A percentile compares a stretch with the other conserved stretches of the same genome.
Evolutionary conservation across 2,329 filamentous ascomycete genomes (phyloP).

Genomic region (Nothomitra cinnamomea): DNA sequence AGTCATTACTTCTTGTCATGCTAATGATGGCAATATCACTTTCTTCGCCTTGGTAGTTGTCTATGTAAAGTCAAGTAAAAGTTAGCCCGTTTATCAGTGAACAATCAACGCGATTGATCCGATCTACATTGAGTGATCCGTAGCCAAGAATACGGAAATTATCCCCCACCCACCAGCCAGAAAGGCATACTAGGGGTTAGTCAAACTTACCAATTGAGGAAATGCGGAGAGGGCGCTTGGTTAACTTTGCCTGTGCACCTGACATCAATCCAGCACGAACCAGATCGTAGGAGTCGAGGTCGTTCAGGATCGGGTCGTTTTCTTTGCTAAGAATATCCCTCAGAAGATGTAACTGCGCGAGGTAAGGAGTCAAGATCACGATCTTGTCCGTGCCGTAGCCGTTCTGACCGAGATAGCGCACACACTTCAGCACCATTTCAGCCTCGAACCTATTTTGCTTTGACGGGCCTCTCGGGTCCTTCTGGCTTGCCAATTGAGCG

Average conservation of each 20-base stretch:
- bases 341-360: constrained; percentile 48
- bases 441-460: constrained; percentile 49
- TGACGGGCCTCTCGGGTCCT: constrained; percentile 40
- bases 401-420: constrained; percentile 53
- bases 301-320: constrained; percentile 49
- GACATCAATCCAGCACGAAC: constrained; percentile 44
- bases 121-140: constrained; percentile 41
- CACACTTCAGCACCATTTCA: constrained; percentile 44
- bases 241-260: constrained; percentile 30
- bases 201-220: constrained; percentile 58
- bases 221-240: constrained; percentile 37
- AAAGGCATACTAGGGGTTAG: no score
- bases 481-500: constrained; percentile 47
- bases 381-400: constrained; percentile 48
- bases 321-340: constrained; percentile 34
- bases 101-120: constrained; percentile 24
- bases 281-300: constrained; percentile 48
- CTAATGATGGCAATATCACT: constrained; percentile 72
- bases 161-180: no score
- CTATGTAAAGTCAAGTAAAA: no score
- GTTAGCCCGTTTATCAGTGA: no score
- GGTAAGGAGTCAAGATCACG: constrained; percentile 54
- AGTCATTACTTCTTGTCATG: constrained; percentile 51
- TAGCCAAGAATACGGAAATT: no score
- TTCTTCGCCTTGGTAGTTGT: constrained; percentile 82